Percentiles rank a stretch among this genome's conserved stretches.
These are phyloP conservation scores for Exophiala phaeomuriformis DNA, from an alignment of 2,329 filamentous ascomycete species.

Conservation along the genomic window DNA sequence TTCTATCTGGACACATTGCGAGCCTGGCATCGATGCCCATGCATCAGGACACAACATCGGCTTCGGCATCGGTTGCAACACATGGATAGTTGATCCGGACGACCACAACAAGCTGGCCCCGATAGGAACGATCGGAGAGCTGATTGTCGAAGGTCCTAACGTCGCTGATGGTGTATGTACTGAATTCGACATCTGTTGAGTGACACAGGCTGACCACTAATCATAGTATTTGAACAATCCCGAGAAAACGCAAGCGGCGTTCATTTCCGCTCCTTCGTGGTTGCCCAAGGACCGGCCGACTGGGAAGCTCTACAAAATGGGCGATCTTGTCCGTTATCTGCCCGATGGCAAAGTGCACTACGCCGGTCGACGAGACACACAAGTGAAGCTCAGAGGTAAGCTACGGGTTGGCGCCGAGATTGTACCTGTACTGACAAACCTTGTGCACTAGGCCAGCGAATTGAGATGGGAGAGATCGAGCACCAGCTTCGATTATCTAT, in stretches of 20 bases:
- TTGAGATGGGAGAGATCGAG: not conserved
- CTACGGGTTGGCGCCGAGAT: too few species aligned
- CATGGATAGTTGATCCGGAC: conserved; percentile 38
- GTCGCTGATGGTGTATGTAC: conserved; percentile 35
- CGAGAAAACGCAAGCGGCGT: conserved; percentile 32
- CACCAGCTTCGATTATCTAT: not conserved
- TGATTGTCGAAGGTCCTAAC: conserved; percentile 43
- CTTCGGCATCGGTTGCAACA: conserved; percentile 31
- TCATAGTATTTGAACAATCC: conserved; percentile 36
- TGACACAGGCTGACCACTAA: too few species aligned
- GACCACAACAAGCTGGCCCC: conserved; percentile 36
- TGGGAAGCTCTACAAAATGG: not conserved
- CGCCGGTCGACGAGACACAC: not conserved
- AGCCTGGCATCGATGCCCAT: conserved; percentile 35
- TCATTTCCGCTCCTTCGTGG: conserved; percentile 36
- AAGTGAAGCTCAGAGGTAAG: not conserved
- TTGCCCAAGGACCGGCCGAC: conserved; percentile 14
- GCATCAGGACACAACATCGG: conserved; percentile 35
- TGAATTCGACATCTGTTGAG: too few species aligned
- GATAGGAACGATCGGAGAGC: conserved; percentile 43
- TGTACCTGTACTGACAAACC: too few species aligned
- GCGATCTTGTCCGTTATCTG: not conserved
- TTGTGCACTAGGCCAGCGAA: not conserved
- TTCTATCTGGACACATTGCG: conserved; percentile 26
- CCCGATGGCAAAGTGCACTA: not conserved